A percentile compares a stretch with the other conserved stretches of the same genome.
Evolutionary conservation across 225 moss, liverwort and hornwort genomes (phyloP).

Genomic region (Polytrichum commune): DNA sequence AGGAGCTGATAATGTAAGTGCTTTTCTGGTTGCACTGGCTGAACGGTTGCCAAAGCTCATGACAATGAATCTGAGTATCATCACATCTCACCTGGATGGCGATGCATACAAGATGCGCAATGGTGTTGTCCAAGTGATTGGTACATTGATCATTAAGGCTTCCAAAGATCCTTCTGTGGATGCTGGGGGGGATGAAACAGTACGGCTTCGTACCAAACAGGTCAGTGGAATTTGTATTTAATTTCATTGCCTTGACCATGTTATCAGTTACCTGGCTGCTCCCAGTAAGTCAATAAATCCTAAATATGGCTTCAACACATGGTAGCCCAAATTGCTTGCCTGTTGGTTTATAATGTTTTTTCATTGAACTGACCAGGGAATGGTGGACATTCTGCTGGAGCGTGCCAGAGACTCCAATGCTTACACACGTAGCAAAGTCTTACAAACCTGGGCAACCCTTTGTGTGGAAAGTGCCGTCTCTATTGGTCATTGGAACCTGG

Average conservation of each 20-base stretch:
- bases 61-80: conserved; percentile 74
- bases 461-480: conserved; percentile 90
- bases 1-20: conserved; percentile 81
- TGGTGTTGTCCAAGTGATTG: conserved; percentile 80
- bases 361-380: conserved; percentile 38
- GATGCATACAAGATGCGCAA: conserved; percentile 93
- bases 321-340: too few relatives aligned
- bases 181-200: conserved; percentile 58
- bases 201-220: conserved; percentile 81
- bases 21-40: conserved; percentile 78
- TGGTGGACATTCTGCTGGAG: conserved; percentile 83
- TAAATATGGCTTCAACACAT: too few relatives aligned
- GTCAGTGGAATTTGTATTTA: conserved; percentile 14
- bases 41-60: conserved; percentile 78
- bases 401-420: conserved; percentile 81
- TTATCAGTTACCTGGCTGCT: background rate
- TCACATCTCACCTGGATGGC: conserved; percentile 82
- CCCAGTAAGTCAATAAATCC: too few relatives aligned
- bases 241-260: background rate
- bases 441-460: conserved; percentile 92
- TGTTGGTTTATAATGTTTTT: conserved; percentile 3
- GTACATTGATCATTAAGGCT: conserved; percentile 70
- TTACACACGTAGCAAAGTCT: conserved; percentile 88
- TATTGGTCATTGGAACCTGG: conserved; percentile 97
- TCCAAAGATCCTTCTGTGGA: conserved; percentile 56